Conservation (phyloP, 805 yeast species). For the Saturnispora bothae region DNA sequence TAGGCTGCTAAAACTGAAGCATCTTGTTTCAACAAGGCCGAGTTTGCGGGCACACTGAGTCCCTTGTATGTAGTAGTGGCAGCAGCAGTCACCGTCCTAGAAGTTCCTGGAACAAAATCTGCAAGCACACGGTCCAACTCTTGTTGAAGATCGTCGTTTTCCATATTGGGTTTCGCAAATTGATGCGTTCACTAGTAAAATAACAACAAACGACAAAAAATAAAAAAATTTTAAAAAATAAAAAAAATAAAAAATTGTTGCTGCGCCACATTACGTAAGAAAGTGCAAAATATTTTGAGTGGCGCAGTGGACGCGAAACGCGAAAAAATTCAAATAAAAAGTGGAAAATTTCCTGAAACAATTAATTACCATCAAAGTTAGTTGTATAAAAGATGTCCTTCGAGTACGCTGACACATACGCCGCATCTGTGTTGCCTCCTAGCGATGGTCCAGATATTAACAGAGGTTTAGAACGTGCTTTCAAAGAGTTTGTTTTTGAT, state of each 20-base stretch:
- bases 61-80: conserved; percentile 19
- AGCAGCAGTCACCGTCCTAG: conserved; percentile 1
- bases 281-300: too few species aligned
- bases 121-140: conserved; percentile 9
- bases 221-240: too few species aligned
- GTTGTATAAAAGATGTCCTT: conserved; percentile 56
- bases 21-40: conserved; percentile 23
- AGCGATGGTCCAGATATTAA: conserved; percentile 54
- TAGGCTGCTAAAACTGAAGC: conserved; percentile 22
- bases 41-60: conserved; percentile 26
- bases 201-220: not conserved
- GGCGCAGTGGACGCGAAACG: conserved; percentile 3
- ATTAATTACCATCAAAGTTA: too few species aligned
- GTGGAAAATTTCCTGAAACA: too few species aligned
- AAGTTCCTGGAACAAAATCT: conserved; percentile 7
- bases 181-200: not conserved
- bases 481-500: conserved; percentile 73
- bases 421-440: conserved; percentile 83
- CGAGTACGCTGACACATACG: conserved; percentile 60
- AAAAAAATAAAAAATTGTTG: not conserved
- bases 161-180: conserved; percentile 4
- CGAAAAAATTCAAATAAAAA: not conserved
- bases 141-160: conserved; percentile 9
- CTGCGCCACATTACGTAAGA: conserved; percentile 3
- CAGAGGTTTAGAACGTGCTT: conserved; percentile 64